Percentiles rank a stretch among this genome's conserved stretches.
phyloP scores from a whole-genome alignment of 306 rosid genomes.

The Glycine latifolia region DNA sequence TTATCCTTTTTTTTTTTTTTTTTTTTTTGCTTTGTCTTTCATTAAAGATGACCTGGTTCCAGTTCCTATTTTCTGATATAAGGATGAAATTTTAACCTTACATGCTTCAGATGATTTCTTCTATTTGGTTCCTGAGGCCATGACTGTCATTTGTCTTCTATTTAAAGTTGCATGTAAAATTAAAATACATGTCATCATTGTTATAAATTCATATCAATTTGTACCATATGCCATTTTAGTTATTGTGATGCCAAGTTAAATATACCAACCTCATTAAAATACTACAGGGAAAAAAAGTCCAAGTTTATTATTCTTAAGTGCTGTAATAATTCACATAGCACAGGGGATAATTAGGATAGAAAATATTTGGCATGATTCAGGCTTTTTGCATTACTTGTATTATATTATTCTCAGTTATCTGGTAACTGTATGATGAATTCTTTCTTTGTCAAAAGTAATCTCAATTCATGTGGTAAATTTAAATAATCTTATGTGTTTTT shows the following conservation, averaged over 20 bases:
- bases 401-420: background rate
- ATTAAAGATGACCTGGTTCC: too few species aligned
- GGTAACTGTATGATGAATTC: constrained; percentile 9
- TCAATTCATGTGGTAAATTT: background rate
- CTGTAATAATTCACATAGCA: background rate
- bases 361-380: constrained; percentile 17
- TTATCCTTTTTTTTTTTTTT: too few species aligned
- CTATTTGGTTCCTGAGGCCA: background rate
- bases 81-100: too few species aligned
- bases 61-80: too few species aligned
- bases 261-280: background rate
- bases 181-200: background rate
- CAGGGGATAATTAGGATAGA: background rate
- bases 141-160: background rate
- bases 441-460: background rate
- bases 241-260: background rate
- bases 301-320: background rate
- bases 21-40: too few species aligned
- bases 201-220: constrained; percentile 1
- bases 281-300: background rate
- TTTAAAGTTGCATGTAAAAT: constrained; percentile 7
- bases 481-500: background rate
- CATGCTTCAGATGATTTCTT: too few species aligned
- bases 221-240: constrained; percentile 2
- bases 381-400: background rate